phyloP scores from a whole-genome alignment of 306 rosid genomes.

The Aeschynomene evenia region DNA sequence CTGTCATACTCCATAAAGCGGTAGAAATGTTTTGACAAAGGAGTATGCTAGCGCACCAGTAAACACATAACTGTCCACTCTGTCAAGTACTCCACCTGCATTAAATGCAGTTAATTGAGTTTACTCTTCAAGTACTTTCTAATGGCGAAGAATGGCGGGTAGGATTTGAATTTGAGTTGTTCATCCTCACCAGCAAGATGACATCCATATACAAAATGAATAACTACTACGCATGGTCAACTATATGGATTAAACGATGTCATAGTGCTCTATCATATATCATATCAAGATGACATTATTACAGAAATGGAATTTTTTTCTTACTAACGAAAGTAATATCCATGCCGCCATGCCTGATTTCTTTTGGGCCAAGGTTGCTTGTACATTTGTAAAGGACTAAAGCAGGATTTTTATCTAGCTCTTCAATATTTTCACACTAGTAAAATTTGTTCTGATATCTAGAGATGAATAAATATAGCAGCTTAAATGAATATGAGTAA shows the following conservation, averaged over 20 bases:
- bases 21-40: slow-evolving; percentile 72
- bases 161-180: background rate
- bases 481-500: slow-evolving; percentile 11
- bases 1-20: slow-evolving; percentile 76
- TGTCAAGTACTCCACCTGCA: slow-evolving; percentile 91
- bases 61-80: slow-evolving; percentile 89
- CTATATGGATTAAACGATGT: no score
- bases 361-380: background rate
- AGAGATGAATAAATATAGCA: slow-evolving; percentile 14
- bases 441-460: background rate
- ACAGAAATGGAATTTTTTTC: no score
- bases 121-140: slow-evolving; percentile 13
- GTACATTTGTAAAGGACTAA: slow-evolving; percentile 1
- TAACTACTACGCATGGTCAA: no score
- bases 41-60: slow-evolving; percentile 93
- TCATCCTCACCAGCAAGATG: background rate
- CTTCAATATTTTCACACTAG: background rate
- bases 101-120: background rate
- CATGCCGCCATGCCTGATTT: no score
- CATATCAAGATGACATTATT: no score
- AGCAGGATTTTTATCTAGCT: slow-evolving; percentile 16
- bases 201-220: slow-evolving; percentile 1
- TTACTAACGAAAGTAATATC: no score
- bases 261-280: no score
- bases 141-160: slow-evolving; percentile 4